Percentiles rank a stretch among this genome's conserved stretches.
phyloP scores from a whole-genome alignment of 805 yeast species.

The Cyberlindnera xishuangbannaensis region DNA sequence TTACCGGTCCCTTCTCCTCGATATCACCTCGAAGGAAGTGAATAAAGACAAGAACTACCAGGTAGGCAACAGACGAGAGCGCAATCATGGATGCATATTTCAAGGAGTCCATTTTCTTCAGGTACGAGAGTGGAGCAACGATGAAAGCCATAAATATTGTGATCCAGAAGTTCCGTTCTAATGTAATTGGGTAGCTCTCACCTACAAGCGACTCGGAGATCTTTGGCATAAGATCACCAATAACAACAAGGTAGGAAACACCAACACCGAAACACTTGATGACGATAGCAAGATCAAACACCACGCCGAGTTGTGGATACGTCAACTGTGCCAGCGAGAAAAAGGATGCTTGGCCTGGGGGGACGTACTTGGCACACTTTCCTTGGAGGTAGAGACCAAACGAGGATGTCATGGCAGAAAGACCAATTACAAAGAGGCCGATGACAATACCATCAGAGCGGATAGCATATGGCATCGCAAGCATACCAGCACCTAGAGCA shows the following conservation, averaged over 20 bases:
- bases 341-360: conserved; percentile 55
- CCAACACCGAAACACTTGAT: conserved; percentile 71
- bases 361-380: conserved; percentile 45
- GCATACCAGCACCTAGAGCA: conserved; percentile 53
- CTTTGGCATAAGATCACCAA: conserved; percentile 67
- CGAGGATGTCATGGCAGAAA: conserved; percentile 65
- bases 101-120: conserved; percentile 72
- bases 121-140: conserved; percentile 54
- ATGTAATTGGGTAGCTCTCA: conserved; percentile 20
- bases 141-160: conserved; percentile 44
- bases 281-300: conserved; percentile 65
- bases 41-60: conserved; percentile 64
- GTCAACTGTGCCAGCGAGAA: conserved; percentile 57
- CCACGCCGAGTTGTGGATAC: conserved; percentile 52
- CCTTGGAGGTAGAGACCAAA: conserved; percentile 64
- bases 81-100: conserved; percentile 84
- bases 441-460: conserved; percentile 58
- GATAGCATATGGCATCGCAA: conserved; percentile 69
- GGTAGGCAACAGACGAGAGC: conserved; percentile 70
- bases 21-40: conserved; percentile 62
- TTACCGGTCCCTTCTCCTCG: conserved; percentile 44
- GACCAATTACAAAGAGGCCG: conserved; percentile 49
- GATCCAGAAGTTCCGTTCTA: conserved; percentile 55
- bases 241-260: conserved; percentile 59
- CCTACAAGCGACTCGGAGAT: conserved; percentile 33